Conservation (phyloP, 2,329 filamentous ascomycete genomes). For the Microsporum canis region DNA sequence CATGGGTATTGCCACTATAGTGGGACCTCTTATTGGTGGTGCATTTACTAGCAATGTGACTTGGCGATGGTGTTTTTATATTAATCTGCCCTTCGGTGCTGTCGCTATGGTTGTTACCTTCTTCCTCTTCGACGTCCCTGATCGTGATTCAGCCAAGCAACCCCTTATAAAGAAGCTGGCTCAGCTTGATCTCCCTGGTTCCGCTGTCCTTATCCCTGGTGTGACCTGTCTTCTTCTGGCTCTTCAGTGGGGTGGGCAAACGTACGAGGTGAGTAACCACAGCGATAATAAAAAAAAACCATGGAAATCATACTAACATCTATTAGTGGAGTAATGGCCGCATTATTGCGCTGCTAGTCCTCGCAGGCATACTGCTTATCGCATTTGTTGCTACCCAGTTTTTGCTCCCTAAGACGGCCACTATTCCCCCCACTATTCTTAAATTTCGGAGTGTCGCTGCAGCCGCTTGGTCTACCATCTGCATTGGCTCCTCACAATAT, state of each 20-base stretch:
- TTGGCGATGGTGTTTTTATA: slow-evolving; percentile 13
- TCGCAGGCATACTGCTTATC: slow-evolving; percentile 13
- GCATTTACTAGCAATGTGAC: slow-evolving; percentile 12
- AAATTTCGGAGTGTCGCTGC: slow-evolving; percentile 21
- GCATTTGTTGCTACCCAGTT: slow-evolving; percentile 9
- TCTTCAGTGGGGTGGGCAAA: slow-evolving; percentile 19
- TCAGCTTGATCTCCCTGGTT: slow-evolving; percentile 19
- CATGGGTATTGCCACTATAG: slow-evolving; percentile 11
- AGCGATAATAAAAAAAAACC: neutral
- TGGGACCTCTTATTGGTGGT: slow-evolving; percentile 12
- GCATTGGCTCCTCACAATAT: neutral
- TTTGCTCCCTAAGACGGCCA: slow-evolving; percentile 15
- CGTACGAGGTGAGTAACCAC: neutral
- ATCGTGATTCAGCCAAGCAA: neutral
- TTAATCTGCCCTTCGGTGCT: slow-evolving; percentile 12
- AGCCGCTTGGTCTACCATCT: neutral
- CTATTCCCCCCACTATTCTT: slow-evolving; percentile 20
- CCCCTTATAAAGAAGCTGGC: slow-evolving; percentile 9
- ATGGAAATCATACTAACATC: neutral
- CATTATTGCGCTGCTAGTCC: slow-evolving; percentile 17
- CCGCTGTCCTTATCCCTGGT: slow-evolving; percentile 6
- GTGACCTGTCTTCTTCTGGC: slow-evolving; percentile 19
- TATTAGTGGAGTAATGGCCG: slow-evolving; percentile 16
- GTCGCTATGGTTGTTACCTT: slow-evolving; percentile 7
- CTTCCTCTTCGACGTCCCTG: slow-evolving; percentile 6